phyloP scores from a whole-genome alignment of 768 basidiomycete species.

The Boletus sp. region DNA sequence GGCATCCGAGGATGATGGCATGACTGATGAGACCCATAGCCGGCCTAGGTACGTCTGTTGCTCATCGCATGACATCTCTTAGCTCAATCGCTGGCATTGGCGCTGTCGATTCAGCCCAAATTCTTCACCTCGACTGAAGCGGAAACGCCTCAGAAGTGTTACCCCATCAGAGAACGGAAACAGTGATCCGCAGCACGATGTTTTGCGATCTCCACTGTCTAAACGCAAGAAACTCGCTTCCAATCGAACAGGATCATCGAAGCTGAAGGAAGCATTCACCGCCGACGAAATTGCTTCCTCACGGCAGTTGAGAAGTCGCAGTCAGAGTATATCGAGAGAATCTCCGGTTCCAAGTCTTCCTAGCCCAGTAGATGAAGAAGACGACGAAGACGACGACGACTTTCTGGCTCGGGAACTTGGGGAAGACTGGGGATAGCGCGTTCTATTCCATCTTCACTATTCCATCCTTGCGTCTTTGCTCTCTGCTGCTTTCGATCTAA shows the following conservation, averaged over 20 bases:
- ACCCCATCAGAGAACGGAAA: conserved; percentile 65
- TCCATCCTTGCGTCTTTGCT: background rate
- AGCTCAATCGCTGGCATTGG: conserved; percentile 5
- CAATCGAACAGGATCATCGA: conserved; percentile 63
- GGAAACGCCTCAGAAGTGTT: conserved; percentile 69
- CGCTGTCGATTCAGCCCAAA: conserved; percentile 33
- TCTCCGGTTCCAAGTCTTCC: conserved; percentile 10
- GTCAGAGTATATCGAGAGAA: conserved; percentile 16
- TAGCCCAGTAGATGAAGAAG: conserved; percentile 44
- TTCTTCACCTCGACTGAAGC: conserved; percentile 46
- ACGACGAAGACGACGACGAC: conserved; percentile 70
- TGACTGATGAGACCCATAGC: conserved; percentile 51
- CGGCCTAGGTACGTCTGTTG: conserved; percentile 37
- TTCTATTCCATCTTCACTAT: background rate
- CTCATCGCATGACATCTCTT: conserved; percentile 21
- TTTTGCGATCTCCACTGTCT: conserved; percentile 64
- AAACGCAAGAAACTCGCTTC: conserved; percentile 78
- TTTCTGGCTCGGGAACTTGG: conserved; percentile 79
- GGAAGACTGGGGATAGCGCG: conserved; percentile 69
- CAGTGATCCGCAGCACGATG: conserved; percentile 38
- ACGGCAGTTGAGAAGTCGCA: conserved; percentile 22
- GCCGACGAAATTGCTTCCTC: conserved; percentile 46
- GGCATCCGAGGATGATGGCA: conserved; percentile 48
- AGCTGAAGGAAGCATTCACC: conserved; percentile 63
- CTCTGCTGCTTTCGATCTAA: conserved; percentile 20